A percentile compares a stretch with the other conserved stretches of the same genome.
These are phyloP conservation scores for Aquilaria agallochum DNA, from an alignment of 441 rosid genomes.

Conservation along the genomic window DNA sequence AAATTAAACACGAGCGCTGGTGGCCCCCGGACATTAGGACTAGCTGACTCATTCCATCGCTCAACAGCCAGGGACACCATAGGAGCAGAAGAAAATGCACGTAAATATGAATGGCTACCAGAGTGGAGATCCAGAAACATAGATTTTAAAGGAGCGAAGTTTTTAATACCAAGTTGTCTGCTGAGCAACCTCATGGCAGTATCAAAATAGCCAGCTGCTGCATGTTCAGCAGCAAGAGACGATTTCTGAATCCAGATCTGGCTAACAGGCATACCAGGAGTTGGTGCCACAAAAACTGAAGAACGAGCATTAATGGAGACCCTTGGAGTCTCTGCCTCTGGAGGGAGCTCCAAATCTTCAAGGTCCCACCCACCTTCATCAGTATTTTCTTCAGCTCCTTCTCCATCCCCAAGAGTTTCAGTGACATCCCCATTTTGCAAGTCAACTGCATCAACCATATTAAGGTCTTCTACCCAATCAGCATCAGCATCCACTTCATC, in stretches of 20 bases:
- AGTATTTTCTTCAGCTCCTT: constrained; percentile 47
- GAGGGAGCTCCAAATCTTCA: constrained; percentile 79
- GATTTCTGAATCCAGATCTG: constrained; percentile 84
- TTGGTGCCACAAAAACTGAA: constrained; percentile 58
- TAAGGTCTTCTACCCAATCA: constrained; percentile 85
- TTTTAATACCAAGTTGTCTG: constrained; percentile 80
- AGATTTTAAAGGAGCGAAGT: constrained; percentile 59
- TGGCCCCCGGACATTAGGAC: constrained; percentile 70
- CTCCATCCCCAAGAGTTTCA: constrained; percentile 57
- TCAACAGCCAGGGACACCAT: constrained; percentile 73
- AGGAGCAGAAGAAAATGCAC: constrained; percentile 65
- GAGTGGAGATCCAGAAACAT: constrained; percentile 68
- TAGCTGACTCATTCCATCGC: constrained; percentile 66
- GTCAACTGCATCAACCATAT: constrained; percentile 56
- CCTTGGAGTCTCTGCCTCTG: constrained; percentile 74
- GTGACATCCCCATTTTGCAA: constrained; percentile 50
- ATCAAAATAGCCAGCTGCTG: constrained; percentile 86
- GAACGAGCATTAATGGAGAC: constrained; percentile 49
- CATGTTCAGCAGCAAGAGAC: constrained; percentile 87
- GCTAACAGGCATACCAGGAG: constrained; percentile 77
- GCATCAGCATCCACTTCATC: constrained; percentile 59
- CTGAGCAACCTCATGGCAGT: constrained; percentile 80
- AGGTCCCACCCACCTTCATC: constrained; percentile 89
- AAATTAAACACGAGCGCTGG: constrained; percentile 66
- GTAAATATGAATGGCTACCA: constrained; percentile 71